Conservation (phyloP, 2,329 filamentous ascomycete species). For the Ophiognomonia clavigignenti-juglandacearum region DNA sequence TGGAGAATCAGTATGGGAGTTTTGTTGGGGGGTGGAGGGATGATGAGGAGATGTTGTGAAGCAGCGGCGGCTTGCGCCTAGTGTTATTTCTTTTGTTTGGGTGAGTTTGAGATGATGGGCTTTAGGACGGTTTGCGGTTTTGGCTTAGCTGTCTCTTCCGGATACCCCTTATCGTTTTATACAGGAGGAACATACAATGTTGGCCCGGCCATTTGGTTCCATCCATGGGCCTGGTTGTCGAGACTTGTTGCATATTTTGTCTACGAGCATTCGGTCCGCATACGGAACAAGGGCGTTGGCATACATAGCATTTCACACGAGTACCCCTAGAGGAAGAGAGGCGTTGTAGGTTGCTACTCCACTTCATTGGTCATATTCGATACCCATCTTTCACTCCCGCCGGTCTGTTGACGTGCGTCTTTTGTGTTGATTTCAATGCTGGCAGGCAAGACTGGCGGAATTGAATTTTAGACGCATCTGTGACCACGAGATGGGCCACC, state of each 20-base stretch:
- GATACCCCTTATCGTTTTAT: not conserved
- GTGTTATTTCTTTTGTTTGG: too few relatives aligned
- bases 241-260: not conserved
- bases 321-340: not conserved
- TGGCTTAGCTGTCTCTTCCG: too few relatives aligned
- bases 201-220: too few relatives aligned
- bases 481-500: too few relatives aligned
- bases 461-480: too few relatives aligned
- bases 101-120: not conserved
- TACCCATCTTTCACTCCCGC: not conserved
- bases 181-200: too few relatives aligned
- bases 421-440: too few relatives aligned
- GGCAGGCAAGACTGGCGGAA: too few relatives aligned
- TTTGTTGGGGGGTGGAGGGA: conserved; percentile 27
- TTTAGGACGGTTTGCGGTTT: not conserved
- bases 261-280: not conserved
- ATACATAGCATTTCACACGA: not conserved
- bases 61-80: too few relatives aligned
- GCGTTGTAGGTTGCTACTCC: not conserved
- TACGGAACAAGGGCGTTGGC: not conserved
- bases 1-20: conserved; percentile 66
- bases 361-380: not conserved
- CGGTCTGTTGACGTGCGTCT: too few relatives aligned
- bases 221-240: too few relatives aligned
- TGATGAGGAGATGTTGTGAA: conserved; percentile 16